Percentiles rank a stretch among this genome's conserved stretches.
These are phyloP conservation scores for Paramecium sexaurelia DNA, from an alignment of 73 alveolate species.

Conservation along the genomic window DNA sequence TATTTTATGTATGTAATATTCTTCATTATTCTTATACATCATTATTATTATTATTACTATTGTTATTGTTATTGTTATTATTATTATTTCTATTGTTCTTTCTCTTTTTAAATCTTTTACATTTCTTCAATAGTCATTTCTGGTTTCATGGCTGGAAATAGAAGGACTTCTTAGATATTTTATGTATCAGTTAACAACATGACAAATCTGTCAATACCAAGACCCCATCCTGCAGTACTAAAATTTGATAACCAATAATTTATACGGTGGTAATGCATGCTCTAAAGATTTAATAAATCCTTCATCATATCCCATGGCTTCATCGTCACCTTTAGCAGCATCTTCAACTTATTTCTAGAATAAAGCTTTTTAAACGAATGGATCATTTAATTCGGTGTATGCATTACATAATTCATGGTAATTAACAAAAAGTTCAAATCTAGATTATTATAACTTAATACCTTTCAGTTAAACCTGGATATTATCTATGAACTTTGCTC, in stretches of 20 bases:
- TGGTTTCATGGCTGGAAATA: constrained; percentile 99
- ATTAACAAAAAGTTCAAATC: constrained; percentile 94
- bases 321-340: constrained; percentile 95
- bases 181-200: constrained; percentile 93
- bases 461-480: constrained; percentile 93
- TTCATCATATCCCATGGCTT: constrained; percentile 94
- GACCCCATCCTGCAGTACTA: constrained; percentile 97
- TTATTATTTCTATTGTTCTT: constrained; percentile 49
- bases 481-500: constrained; percentile 96
- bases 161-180: constrained; percentile 95
- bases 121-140: constrained; percentile 59
- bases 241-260: neutral
- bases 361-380: constrained; percentile 88
- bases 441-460: neutral
- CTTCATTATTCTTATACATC: too few species aligned
- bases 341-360: constrained; percentile 89
- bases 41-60: constrained; percentile 51
- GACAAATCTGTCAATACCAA: constrained; percentile 96
- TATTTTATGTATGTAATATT: too few species aligned
- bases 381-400: constrained; percentile 98
- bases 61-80: constrained; percentile 7
- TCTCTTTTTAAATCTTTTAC: constrained; percentile 57
- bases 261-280: constrained; percentile 95
- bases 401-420: constrained; percentile 95
- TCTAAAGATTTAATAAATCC: constrained; percentile 94